Evolutionary conservation across 805 yeast genomes (phyloP), one percentile per base, ranked within the genome.

Genomic region (Nakazawaea molendinolei): DNA sequence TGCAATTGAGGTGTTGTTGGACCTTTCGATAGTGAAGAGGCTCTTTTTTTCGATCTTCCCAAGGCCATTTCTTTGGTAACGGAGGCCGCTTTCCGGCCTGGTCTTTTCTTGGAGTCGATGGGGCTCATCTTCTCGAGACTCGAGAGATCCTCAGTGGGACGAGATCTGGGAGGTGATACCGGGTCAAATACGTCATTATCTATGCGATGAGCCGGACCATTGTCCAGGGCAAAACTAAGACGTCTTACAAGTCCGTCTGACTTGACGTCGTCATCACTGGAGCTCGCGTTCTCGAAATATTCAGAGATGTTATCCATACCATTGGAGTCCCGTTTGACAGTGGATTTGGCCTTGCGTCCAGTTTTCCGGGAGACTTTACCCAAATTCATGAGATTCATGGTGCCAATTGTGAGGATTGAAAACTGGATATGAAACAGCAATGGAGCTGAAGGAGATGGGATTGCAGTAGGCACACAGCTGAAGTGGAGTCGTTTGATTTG

Each of bases 301-400:
- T 79, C 86, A 44, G 76, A 79, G 12, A 81, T 51, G 46, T 76
- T 81, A 47, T 81, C 89, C 73, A 80, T 70, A 19, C 79, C 74
- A 46, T 75, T 69, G 33, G 67, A 65, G 51, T 79, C 83, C 45
- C 70, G 67, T 28, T 60, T 60, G 22, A 79, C 56, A 40, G 65
- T 61, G 17, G 57, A 56, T 30, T 61, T 67, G 7, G 72, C 72
- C 35, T 57, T 56, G 13, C 77, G 55, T 5, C 86, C 86, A 0
- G 85, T 78, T 49, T 74, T 78, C n/a, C 89, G 65, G 27, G 86
- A 74, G 48, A 63, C 66, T 23, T 65, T 58, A 1, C 87, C 87
- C n/a, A 66, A 62, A 47, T 62, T 67, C 56, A 56, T 59, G 52
- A 44, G 63, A 44, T 53, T 65, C 74, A 60, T 65, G n/a, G n/a